A percentile compares a stretch with the other conserved stretches of the same genome.
Conservation (phyloP, 768 basidiomycete genomes). For the Naganishia kalamii region DNA sequence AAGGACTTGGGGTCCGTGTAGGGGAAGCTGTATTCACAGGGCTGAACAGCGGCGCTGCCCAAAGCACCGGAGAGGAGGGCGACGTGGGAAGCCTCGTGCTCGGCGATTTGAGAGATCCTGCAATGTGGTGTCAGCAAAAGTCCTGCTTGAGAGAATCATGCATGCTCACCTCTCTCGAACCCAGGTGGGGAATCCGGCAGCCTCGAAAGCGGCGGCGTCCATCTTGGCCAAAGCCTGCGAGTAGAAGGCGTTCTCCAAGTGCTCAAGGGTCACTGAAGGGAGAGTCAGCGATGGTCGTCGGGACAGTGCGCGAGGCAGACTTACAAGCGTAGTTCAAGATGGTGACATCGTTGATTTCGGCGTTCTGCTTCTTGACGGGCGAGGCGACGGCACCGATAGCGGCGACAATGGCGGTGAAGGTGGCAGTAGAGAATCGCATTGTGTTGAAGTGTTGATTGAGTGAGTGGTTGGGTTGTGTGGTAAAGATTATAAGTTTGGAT, state of each 20-base stretch:
- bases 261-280: slow-evolving; percentile 39
- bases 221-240: slow-evolving; percentile 51
- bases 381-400: slow-evolving; percentile 10
- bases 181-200: slow-evolving; percentile 50
- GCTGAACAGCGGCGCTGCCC: slow-evolving; percentile 50
- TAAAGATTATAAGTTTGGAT: background rate
- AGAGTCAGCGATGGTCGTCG: background rate
- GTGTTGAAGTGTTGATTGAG: too few species aligned
- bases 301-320: background rate
- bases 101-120: slow-evolving; percentile 52
- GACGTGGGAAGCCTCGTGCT: slow-evolving; percentile 58
- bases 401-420: slow-evolving; percentile 14
- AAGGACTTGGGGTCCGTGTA: slow-evolving; percentile 53
- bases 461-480: background rate
- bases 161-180: slow-evolving; percentile 49
- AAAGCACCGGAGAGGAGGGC: slow-evolving; percentile 52
- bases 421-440: slow-evolving; percentile 17
- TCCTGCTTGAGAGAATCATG: background rate
- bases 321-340: slow-evolving; percentile 24
- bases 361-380: slow-evolving; percentile 11
- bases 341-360: slow-evolving; percentile 9
- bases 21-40: slow-evolving; percentile 61
- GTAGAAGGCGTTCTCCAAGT: slow-evolving; percentile 41
- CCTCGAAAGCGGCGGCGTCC: slow-evolving; percentile 50
- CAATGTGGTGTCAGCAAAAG: slow-evolving; percentile 5